Evolutionary conservation across 441 rosid genomes (phyloP), one percentile per base, ranked within the genome.

Genomic region (Raphanus hybrid): DNA sequence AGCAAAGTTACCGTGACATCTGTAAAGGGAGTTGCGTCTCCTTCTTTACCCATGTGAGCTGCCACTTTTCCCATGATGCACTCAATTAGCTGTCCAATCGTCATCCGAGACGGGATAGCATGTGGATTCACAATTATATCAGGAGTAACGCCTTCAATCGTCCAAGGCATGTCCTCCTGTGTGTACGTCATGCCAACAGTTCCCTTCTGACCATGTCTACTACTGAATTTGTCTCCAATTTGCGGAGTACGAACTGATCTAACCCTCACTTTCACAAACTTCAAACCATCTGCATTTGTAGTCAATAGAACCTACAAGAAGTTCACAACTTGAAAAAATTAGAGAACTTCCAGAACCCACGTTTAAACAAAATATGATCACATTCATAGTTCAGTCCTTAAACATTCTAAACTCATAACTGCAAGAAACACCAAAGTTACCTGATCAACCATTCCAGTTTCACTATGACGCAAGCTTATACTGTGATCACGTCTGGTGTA

Each of bases 81-180:
- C 85, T 96, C 98, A 69, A 96, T 93, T 52, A 93, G 97, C 92
- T 96, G 99, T 48, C 99, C 97, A 67, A 93, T 93, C 2, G 98
- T 96, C 99, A 96, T 96, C 29, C 97, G 97, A 71, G 98, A 96
- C 57, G 99, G 99, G 85, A 96, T 93, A 74, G 99, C 99, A 84
- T 96, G 98, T 8, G 98, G 98, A 69, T 96, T 96, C 80, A 96
- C 97, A 23, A 96, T 87, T 18, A 96, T 91, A 78, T 96, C 97
- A 2, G 99, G 99, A 8, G 94, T 88, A 66, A 93, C 88, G 79
- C 99, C 99, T 86, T 96, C 99, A 69, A 89, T 86, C 2, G 97
- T 96, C 99, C 99, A 96, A 26, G 98, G 97, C 98, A 96, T 96
- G 84, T 96, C 99, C 76, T 93, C 99, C 72, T 96, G 99, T 0